Percentiles rank a stretch among this genome's conserved stretches.
Conservation (phyloP, 2,329 filamentous ascomycete species). For the Lachnellula arida region DNA sequence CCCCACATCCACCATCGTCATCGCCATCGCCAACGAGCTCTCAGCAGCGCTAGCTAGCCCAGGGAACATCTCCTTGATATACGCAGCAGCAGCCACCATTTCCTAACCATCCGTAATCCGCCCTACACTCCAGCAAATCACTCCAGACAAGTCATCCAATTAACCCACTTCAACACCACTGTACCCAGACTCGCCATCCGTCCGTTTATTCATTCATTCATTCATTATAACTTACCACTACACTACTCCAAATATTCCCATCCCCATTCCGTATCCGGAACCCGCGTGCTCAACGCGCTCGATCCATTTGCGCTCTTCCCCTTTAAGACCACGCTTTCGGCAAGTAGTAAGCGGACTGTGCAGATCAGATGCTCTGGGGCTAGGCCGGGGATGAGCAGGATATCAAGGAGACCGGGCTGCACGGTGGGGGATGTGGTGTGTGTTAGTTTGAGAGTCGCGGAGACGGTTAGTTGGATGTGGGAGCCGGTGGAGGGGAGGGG, state of each 20-base stretch:
- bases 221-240: no score
- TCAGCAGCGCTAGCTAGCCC: conserved; percentile 44
- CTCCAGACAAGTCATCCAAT: no score
- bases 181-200: no score
- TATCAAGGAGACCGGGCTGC: conserved; percentile 46
- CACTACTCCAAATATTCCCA: no score
- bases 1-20: no score
- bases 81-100: conserved; percentile 43
- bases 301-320: conserved; percentile 46
- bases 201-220: no score
- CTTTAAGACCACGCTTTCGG: conserved; percentile 43
- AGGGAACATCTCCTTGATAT: conserved; percentile 40
- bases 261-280: conserved; percentile 36
- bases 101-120: conserved; percentile 54
- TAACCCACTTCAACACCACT: no score
- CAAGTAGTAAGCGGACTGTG: conserved; percentile 46
- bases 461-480: conserved; percentile 40
- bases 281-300: conserved; percentile 33
- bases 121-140: conserved; percentile 6
- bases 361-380: conserved; percentile 34
- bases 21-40: conserved; percentile 38
- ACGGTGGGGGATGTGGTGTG: conserved; percentile 44
- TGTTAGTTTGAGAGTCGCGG: conserved; percentile 39
- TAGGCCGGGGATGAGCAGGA: conserved; percentile 40
- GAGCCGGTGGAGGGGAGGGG: conserved; percentile 32